phyloP scores from a whole-genome alignment of 805 yeast species.

The Wickerhamiella alocasiicola region DNA sequence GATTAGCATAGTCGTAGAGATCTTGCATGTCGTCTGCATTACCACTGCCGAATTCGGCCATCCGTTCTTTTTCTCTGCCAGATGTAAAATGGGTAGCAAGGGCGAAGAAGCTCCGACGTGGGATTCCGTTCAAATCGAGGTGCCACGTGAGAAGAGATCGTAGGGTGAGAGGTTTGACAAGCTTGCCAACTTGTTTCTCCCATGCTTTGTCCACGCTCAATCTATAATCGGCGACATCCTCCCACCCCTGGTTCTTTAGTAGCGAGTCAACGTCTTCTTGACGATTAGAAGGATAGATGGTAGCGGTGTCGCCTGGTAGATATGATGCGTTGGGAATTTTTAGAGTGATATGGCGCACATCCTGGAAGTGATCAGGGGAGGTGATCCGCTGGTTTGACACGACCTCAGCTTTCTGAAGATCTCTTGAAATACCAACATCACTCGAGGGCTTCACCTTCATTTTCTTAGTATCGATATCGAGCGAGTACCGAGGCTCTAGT shows the following conservation, averaged over 20 bases:
- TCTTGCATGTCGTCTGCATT: conserved; percentile 65
- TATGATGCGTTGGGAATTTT: conserved; percentile 30
- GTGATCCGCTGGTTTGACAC: conserved; percentile 50
- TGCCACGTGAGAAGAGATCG: conserved; percentile 65
- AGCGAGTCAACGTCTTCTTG: conserved; percentile 49
- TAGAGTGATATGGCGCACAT: conserved; percentile 56
- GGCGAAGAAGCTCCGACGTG: conserved; percentile 71
- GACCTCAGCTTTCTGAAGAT: conserved; percentile 28
- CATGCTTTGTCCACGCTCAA: conserved; percentile 30
- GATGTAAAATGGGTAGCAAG: conserved; percentile 61
- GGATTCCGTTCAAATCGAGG: conserved; percentile 70
- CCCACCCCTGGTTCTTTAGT: conserved; percentile 63
- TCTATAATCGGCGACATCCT: conserved; percentile 51
- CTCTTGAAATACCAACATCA: not conserved
- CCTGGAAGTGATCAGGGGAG: conserved; percentile 67
- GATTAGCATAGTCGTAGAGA: conserved; percentile 76
- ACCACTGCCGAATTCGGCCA: conserved; percentile 58
- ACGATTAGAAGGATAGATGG: conserved; percentile 64
- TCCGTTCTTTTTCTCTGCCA: conserved; percentile 65
- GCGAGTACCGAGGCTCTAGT: conserved; percentile 30
- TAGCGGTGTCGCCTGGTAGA: conserved; percentile 70
- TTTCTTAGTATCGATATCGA: not conserved
- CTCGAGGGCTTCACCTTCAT: conserved; percentile 21
- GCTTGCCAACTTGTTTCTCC: conserved; percentile 31
- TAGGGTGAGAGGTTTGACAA: conserved; percentile 50